Evolutionary conservation across 2,329 filamentous ascomycete genomes (phyloP).

Genomic region (Calonectria crousiana): DNA sequence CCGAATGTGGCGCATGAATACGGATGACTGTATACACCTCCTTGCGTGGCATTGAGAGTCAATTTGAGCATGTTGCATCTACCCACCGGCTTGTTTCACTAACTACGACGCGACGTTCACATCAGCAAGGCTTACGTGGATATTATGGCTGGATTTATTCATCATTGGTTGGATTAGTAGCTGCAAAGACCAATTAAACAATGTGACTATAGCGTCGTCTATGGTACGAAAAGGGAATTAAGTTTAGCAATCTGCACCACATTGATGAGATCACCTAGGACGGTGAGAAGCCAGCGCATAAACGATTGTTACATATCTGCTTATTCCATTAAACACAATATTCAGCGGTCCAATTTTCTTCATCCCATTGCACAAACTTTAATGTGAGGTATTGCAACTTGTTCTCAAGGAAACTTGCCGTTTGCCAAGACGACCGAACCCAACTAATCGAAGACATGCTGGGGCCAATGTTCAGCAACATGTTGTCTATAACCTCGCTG

Average conservation of each 20-base stretch:
- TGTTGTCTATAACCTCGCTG: background rate
- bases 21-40: background rate
- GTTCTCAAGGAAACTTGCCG: background rate
- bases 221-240: background rate
- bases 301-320: background rate
- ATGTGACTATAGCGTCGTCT: background rate
- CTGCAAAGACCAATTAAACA: background rate
- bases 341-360: background rate
- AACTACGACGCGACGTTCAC: background rate
- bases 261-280: background rate
- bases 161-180: background rate
- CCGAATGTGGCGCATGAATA: background rate
- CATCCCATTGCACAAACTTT: background rate
- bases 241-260: background rate
- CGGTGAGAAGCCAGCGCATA: background rate
- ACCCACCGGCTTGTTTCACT: background rate
- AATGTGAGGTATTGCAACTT: background rate
- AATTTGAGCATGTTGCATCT: constrained; percentile 5
- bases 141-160: background rate
- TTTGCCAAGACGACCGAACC: background rate
- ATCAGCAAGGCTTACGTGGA: too few species aligned
- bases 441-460: background rate
- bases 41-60: background rate
- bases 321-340: background rate
- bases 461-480: background rate